These are phyloP conservation scores for Brassica rapa DNA, from an alignment of 345 rosid genomes.

Conservation along the genomic window DNA sequence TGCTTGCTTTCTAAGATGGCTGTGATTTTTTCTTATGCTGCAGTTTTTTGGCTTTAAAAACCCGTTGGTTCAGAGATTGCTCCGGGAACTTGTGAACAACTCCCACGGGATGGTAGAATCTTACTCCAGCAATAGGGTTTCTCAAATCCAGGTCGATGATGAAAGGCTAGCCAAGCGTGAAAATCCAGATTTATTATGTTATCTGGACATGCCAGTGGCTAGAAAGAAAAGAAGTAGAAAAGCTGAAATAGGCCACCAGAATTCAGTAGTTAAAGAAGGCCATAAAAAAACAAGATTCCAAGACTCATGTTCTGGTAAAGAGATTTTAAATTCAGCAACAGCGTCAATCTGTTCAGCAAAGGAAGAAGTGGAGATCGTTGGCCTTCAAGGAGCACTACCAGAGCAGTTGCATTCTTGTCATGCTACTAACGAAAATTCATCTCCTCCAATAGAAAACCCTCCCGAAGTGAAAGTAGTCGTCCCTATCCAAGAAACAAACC, in stretches of 20 bases:
- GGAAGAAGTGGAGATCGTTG: slow-evolving; percentile 35
- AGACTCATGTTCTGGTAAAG: slow-evolving; percentile 27
- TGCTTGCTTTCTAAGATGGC: slow-evolving; percentile 16
- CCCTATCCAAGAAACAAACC: slow-evolving; percentile 30
- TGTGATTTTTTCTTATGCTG: slow-evolving; percentile 24
- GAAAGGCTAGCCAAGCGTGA: slow-evolving; percentile 28
- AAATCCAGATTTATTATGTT: slow-evolving; percentile 46
- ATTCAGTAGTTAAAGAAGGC: slow-evolving; percentile 29
- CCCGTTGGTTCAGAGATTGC: slow-evolving; percentile 76
- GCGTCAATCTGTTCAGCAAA: slow-evolving; percentile 31
- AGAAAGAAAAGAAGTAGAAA: slow-evolving; percentile 66
- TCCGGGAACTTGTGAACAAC: slow-evolving; percentile 75
- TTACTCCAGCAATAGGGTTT: slow-evolving; percentile 45
- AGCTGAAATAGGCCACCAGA: slow-evolving; percentile 31
- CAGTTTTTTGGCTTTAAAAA: slow-evolving; percentile 94
- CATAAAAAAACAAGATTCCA: slow-evolving; percentile 49
- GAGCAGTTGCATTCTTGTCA: slow-evolving; percentile 32
- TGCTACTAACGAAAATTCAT: slow-evolving; percentile 29
- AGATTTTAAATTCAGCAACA: slow-evolving; percentile 35
- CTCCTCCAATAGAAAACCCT: slow-evolving; percentile 21
- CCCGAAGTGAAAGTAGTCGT: neutral
- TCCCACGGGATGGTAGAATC: slow-evolving; percentile 58
- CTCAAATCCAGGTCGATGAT: slow-evolving; percentile 37
- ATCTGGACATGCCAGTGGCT: slow-evolving; percentile 42
- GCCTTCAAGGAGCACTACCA: slow-evolving; percentile 30